Percentiles rank a stretch among this genome's conserved stretches.
Evolutionary conservation across 345 rosid genomes (phyloP).

Genomic region (Camelina laxa): DNA sequence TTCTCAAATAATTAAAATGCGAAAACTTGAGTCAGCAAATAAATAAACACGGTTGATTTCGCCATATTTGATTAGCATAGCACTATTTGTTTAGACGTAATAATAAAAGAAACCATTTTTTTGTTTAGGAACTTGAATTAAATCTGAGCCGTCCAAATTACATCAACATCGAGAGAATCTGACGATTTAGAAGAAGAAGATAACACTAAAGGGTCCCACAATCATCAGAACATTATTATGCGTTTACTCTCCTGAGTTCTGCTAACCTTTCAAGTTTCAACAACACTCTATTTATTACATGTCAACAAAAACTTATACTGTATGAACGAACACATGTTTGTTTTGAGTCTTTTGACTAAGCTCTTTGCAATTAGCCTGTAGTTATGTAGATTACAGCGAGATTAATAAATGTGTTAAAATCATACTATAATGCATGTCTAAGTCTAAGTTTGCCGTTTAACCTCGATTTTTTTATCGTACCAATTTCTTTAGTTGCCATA

Average conservation of each 20-base stretch:
- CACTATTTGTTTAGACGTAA: not conserved
- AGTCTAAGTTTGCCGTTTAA: not conserved
- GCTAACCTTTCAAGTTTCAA: conserved; percentile 1
- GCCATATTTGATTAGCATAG: not conserved
- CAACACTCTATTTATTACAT: not conserved
- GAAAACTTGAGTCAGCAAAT: not conserved
- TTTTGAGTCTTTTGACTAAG: not conserved
- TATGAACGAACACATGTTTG: not conserved
- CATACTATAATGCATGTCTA: not conserved
- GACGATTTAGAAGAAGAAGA: conserved; percentile 1
- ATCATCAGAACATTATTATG: conserved; percentile 8
- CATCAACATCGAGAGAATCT: not conserved
- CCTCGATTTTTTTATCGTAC: not conserved
- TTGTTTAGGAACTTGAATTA: not conserved
- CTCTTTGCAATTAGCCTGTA: not conserved
- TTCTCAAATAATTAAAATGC: not conserved
- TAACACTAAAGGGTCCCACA: not conserved
- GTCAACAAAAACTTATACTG: not conserved
- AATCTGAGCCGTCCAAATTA: conserved; percentile 1
- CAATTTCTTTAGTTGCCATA: not conserved
- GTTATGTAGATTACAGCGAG: no score
- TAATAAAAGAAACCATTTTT: not conserved
- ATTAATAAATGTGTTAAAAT: no score
- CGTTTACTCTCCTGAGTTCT: not conserved
- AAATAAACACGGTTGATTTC: not conserved